Percentiles rank a stretch among this genome's conserved stretches.
phyloP scores from a whole-genome alignment of 768 basidiomycete genomes.

The Suillus lakei region DNA sequence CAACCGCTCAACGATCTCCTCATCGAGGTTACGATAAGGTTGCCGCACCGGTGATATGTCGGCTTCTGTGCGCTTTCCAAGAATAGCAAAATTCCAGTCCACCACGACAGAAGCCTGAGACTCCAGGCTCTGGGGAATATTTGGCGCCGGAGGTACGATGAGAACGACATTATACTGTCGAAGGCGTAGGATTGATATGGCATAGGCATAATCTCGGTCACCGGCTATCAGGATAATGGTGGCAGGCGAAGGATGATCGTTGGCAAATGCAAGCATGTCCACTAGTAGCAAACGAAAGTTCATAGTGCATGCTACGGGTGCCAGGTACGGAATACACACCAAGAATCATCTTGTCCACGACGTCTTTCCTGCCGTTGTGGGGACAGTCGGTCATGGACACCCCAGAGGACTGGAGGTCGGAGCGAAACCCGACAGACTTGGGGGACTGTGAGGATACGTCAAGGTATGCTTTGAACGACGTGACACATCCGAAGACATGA shows the following conservation, averaged over 20 bases:
- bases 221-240: conserved; percentile 69
- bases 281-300: conserved; percentile 46
- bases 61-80: conserved; percentile 34
- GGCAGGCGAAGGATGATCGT: conserved; percentile 57
- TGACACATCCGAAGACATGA: conserved; percentile 50
- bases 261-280: conserved; percentile 68
- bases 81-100: conserved; percentile 52
- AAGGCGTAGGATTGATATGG: conserved; percentile 58
- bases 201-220: conserved; percentile 72
- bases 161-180: conserved; percentile 58
- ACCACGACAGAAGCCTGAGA: conserved; percentile 57
- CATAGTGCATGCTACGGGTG: conserved; percentile 8
- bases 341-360: conserved; percentile 54
- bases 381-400: conserved; percentile 45
- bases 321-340: conserved; percentile 29
- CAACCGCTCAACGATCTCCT: conserved; percentile 23
- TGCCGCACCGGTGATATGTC: conserved; percentile 23
- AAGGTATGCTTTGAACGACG: conserved; percentile 58
- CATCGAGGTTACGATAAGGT: conserved; percentile 29
- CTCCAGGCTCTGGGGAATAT: conserved; percentile 50
- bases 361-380: conserved; percentile 39
- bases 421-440: conserved; percentile 40
- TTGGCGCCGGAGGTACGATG: conserved; percentile 44
- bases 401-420: conserved; percentile 50
- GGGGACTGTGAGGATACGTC: conserved; percentile 46